These are phyloP conservation scores for Knoxia roxburghii DNA, from an alignment of 257 asterid species.

Conservation along the genomic window DNA sequence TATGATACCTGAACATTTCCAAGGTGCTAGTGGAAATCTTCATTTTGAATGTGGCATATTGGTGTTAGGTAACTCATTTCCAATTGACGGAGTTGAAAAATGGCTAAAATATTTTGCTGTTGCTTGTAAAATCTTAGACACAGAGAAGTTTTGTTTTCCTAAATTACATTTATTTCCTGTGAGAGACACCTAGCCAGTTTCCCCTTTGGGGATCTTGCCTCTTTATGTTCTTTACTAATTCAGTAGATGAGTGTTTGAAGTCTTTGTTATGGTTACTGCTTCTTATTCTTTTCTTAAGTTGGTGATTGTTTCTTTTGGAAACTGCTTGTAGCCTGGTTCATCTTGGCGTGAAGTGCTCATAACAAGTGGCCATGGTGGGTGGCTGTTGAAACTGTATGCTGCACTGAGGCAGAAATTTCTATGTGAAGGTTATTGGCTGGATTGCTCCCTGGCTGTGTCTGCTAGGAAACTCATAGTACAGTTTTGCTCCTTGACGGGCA, in stretches of 20 bases:
- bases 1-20: constrained; percentile 19
- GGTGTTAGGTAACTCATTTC: background rate
- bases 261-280: constrained; percentile 8
- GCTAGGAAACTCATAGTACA: constrained; percentile 85
- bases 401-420: constrained; percentile 83
- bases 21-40: background rate
- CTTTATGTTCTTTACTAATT: background rate
- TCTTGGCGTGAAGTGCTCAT: constrained; percentile 76
- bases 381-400: constrained; percentile 80
- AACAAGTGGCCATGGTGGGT: constrained; percentile 79
- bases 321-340: constrained; percentile 75
- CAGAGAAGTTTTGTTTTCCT: background rate
- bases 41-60: background rate
- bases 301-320: constrained; percentile 21
- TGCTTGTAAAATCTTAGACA: background rate
- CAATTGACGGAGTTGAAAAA: background rate
- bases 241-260: background rate
- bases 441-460: constrained; percentile 89
- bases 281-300: constrained; percentile 14
- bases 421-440: constrained; percentile 76
- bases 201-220: background rate
- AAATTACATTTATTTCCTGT: background rate
- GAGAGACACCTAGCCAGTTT: background rate
- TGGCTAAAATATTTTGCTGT: background rate
- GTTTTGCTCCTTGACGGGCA: constrained; percentile 73